Evolutionary conservation across 2,329 filamentous ascomycete genomes (phyloP).

Genomic region (Ascocoryne sarcoides): DNA sequence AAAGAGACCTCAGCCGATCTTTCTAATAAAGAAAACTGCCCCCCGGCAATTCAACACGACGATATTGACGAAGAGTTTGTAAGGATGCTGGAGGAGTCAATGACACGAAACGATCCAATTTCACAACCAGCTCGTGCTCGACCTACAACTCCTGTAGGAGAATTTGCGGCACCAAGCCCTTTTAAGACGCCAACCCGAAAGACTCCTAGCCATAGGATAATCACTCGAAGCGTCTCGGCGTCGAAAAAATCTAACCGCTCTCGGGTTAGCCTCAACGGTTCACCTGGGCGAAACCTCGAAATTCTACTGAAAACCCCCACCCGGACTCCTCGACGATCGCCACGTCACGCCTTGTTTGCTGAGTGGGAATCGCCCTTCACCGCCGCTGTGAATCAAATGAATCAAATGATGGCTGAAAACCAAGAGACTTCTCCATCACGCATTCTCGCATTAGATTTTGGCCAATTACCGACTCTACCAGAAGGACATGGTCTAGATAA

Average conservation of each 20-base stretch:
- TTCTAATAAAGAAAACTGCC: conserved; percentile 26
- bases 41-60: conserved; percentile 13
- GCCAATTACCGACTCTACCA: conserved; percentile 27
- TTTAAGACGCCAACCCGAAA: conserved; percentile 29
- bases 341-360: conserved; percentile 20
- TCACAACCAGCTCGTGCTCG: conserved; percentile 13
- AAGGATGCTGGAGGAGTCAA: conserved; percentile 26
- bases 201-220: conserved; percentile 26
- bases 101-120: conserved; percentile 11
- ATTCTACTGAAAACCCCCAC: conserved; percentile 19
- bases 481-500: conserved; percentile 8
- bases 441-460: conserved; percentile 26
- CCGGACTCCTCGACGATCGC: conserved; percentile 20
- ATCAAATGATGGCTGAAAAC: conserved; percentile 25
- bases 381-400: conserved; percentile 25
- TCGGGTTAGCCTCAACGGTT: conserved; percentile 18
- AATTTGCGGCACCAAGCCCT: conserved; percentile 13
- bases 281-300: too few species aligned
- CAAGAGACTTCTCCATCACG: conserved; percentile 22
- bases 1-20: conserved; percentile 18
- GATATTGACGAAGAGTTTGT: conserved; percentile 25
- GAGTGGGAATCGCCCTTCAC: conserved; percentile 31
- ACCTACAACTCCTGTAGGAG: conserved; percentile 23
- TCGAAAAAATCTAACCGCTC: conserved; percentile 24
- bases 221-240: conserved; percentile 26